A percentile compares a stretch with the other conserved stretches of the same genome.
Conservation (phyloP, 2,329 filamentous ascomycete species). For the Epichloe amarillans region DNA sequence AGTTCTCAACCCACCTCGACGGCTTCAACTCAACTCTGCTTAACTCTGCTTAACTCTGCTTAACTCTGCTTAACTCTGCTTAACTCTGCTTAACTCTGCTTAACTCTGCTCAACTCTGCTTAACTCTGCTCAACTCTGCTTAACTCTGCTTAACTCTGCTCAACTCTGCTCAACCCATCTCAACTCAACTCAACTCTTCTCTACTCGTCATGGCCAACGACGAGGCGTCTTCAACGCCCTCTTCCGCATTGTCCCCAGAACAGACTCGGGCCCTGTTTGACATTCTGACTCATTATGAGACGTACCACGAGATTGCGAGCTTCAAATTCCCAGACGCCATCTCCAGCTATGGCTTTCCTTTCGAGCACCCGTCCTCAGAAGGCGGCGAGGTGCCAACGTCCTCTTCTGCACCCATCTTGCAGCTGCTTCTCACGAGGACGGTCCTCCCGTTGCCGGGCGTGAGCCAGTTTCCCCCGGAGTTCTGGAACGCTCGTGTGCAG, state of each 20-base stretch:
- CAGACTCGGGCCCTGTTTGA: conserved; percentile 44
- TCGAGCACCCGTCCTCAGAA: conserved; percentile 22
- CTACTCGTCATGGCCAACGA: not conserved
- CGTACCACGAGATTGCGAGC: conserved; percentile 54
- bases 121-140: too few species aligned
- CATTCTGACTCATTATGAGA: conserved; percentile 45
- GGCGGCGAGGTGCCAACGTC: conserved; percentile 11
- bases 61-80: too few species aligned
- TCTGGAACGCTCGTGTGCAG: conserved; percentile 51
- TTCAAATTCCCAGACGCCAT: conserved; percentile 56
- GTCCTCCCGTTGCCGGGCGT: conserved; percentile 54
- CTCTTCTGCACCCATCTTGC: conserved; percentile 51
- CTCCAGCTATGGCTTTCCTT: conserved; percentile 56
- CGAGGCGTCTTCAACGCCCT: not conserved
- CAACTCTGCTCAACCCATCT: too few species aligned
- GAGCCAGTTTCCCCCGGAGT: conserved; percentile 49
- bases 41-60: too few species aligned
- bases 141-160: too few species aligned
- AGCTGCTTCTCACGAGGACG: conserved; percentile 52
- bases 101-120: too few species aligned
- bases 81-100: too few species aligned
- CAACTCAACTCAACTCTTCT: not conserved
- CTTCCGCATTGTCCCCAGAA: conserved; percentile 6
- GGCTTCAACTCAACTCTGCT: too few species aligned
- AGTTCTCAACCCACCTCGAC: too few species aligned